These are phyloP conservation scores for Aspergillus egyptiacus DNA, from an alignment of 495 filamentous ascomycete genomes.

Conservation along the genomic window DNA sequence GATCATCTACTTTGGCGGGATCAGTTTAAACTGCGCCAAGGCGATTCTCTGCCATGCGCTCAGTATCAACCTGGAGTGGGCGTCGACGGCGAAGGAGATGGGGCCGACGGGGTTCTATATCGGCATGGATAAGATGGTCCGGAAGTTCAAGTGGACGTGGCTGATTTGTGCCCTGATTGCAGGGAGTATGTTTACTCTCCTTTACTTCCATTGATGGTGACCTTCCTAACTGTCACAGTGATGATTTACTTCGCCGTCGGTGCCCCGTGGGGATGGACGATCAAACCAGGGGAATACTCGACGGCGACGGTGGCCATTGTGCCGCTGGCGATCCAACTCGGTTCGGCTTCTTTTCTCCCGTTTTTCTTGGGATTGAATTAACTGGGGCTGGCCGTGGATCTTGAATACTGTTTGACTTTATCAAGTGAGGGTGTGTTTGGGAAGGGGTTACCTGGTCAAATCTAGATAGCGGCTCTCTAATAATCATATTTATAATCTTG, in stretches of 20 bases:
- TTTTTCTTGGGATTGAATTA: neutral
- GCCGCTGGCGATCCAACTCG: neutral
- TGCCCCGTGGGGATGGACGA: neutral
- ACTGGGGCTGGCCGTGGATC: too few relatives aligned
- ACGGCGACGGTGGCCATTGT: constrained; percentile 1
- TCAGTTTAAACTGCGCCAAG: constrained; percentile 4
- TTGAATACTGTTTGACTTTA: too few relatives aligned
- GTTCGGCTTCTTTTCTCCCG: neutral
- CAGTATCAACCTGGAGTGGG: constrained; percentile 3
- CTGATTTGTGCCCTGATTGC: neutral
- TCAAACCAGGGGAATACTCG: neutral
- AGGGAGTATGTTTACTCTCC: neutral
- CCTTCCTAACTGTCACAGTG: neutral
- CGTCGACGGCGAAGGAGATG: constrained; percentile 2
- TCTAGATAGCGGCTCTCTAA: too few relatives aligned
- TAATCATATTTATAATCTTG: too few relatives aligned
- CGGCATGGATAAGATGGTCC: constrained; percentile 3
- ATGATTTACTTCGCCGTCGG: constrained; percentile 3
- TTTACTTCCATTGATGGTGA: neutral
- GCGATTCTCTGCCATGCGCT: constrained; percentile 2
- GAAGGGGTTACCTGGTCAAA: too few relatives aligned
- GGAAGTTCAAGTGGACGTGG: constrained; percentile 6
- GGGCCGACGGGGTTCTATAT: constrained; percentile 3
- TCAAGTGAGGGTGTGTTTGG: too few relatives aligned
- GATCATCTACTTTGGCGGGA: constrained; percentile 4